A percentile compares a stretch with the other conserved stretches of the same genome.
Conservation (phyloP, 441 rosid species). For the Pelargonium cotyledonis region DNA sequence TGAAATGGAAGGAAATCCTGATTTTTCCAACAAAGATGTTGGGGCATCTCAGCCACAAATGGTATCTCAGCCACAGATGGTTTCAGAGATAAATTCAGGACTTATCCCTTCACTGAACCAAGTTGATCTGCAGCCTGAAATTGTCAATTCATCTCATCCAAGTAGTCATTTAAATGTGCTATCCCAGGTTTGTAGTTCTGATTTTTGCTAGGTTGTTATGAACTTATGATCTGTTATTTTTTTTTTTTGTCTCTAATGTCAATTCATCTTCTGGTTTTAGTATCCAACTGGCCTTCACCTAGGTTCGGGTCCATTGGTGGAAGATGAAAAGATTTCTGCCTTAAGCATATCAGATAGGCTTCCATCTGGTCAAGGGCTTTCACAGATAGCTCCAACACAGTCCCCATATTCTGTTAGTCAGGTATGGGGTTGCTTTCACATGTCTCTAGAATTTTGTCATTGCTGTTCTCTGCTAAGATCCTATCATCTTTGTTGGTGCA, state of each 20-base stretch:
- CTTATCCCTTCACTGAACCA: slow-evolving; percentile 57
- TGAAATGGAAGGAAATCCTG: slow-evolving; percentile 96
- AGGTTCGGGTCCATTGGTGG: slow-evolving; percentile 60
- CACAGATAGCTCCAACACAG: slow-evolving; percentile 72
- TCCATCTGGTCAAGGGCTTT: slow-evolving; percentile 73
- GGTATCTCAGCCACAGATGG: slow-evolving; percentile 60
- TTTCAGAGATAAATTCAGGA: slow-evolving; percentile 71
- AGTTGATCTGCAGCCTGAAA: slow-evolving; percentile 76
- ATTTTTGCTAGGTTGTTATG: slow-evolving; percentile 8
- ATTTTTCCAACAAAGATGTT: slow-evolving; percentile 90
- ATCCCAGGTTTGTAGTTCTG: slow-evolving; percentile 57
- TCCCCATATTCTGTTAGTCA: slow-evolving; percentile 63
- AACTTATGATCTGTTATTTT: background rate
- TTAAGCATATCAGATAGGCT: slow-evolving; percentile 79
- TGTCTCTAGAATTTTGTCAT: slow-evolving; percentile 1
- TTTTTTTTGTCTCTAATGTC: slow-evolving; percentile 1
- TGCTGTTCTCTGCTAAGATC: slow-evolving; percentile 20
- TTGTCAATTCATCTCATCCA: slow-evolving; percentile 68
- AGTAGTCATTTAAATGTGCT: slow-evolving; percentile 53
- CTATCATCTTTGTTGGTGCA: slow-evolving; percentile 30
- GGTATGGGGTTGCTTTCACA: slow-evolving; percentile 31
- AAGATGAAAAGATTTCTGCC: slow-evolving; percentile 78
- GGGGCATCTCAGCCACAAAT: slow-evolving; percentile 70
- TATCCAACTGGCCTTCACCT: slow-evolving; percentile 66
- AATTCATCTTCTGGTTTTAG: slow-evolving; percentile 30